Base-by-base conservation (phyloP, 345 rosid species). In the Angophora floribunda region DNA sequence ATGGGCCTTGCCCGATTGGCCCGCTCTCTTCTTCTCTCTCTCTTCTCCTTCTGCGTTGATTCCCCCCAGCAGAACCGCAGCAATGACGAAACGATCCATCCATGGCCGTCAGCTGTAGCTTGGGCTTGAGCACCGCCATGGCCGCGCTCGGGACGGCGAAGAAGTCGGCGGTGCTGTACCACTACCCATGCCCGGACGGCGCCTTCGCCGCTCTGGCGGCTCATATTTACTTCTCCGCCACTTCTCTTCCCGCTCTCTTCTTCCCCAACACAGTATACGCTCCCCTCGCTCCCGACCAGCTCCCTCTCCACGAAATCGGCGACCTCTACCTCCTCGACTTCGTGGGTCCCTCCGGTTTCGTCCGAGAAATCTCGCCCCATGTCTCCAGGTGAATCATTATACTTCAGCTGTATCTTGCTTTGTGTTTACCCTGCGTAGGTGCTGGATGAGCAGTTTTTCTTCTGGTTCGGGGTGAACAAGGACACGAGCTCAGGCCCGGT, bases 141-240 rank as follows among this genome's bases (percentile, higher is more conserved):
- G 55, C 82, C 57, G 79, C 86, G 9, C 80, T n/a, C 52, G 70
- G 85, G 49, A 47, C 82, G 70, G 86, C 89, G 91, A 94, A 90
- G 90, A 94, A 90, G 86, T 19, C 95, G 41, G 97, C 95, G 4
- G 94, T 95, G 22, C 92, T 96, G 9, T 96, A 94, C 90, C 97
- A 96, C 90, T 95, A 94, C 30, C 98, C 97, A 4, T 96, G 96
- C 87, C 98, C 96, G 4, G 98, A 96, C 87, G 98, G 96, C 50
- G 96, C 94, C 14, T 94, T 95, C 80, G 96, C 96, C 0, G 97
- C 97, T 15, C 92, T 96, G 45, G 97, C 98, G 1, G 96, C 97
- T 52, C 94, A 96, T 88, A 93, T 96, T 47, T 95, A 93, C 88
- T 96, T 96, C 92, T 91, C 95, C 21, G 93, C 95, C 32, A 85